Evolutionary conservation across 2,329 filamentous ascomycete genomes (phyloP).

Genomic region (Trichoderma sp.): DNA sequence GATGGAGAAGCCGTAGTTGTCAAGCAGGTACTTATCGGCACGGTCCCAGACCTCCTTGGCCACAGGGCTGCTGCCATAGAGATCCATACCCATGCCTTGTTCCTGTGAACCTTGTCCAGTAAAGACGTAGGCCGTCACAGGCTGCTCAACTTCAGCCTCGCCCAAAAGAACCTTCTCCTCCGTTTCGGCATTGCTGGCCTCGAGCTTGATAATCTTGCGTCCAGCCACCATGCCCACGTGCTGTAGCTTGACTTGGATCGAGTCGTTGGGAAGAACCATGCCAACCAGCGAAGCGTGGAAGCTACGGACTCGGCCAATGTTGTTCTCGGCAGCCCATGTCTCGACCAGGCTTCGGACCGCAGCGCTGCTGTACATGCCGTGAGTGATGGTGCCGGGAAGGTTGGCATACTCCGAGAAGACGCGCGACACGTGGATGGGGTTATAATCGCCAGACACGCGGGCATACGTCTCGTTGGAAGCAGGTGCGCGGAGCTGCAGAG

Average conservation of each 20-base stretch:
- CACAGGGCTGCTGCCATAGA: conserved; percentile 90
- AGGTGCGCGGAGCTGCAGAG: conserved; percentile 84
- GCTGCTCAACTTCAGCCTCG: conserved; percentile 97
- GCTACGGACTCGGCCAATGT: conserved; percentile 93
- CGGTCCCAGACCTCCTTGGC: conserved; percentile 98
- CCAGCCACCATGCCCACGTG: conserved; percentile 97
- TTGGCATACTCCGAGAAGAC: conserved; percentile 96
- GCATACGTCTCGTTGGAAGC: conserved; percentile 98
- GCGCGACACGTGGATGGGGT: conserved; percentile 96
- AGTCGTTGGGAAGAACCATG: conserved; percentile 97
- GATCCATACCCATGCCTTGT: conserved; percentile 99
- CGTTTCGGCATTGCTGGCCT: conserved; percentile 91
- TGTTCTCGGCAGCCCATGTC: conserved; percentile 99
- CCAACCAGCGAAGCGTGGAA: conserved; percentile 97
- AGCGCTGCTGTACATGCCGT: conserved; percentile 99
- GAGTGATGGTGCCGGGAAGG: conserved; percentile 94
- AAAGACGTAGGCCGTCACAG: conserved; percentile 94
- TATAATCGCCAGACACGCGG: conserved; percentile 96
- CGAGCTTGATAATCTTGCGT: conserved; percentile 99
- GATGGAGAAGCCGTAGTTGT: conserved; percentile 98
- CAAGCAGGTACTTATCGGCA: conserved; percentile 95
- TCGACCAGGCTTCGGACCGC: conserved; percentile 94
- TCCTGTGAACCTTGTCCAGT: conserved; percentile 98
- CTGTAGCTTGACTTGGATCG: conserved; percentile 91
- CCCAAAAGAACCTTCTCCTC: conserved; percentile 95